Percentiles rank a stretch among this genome's conserved stretches.
Evolutionary conservation across 2,329 filamentous ascomycete species (phyloP).

Genomic region (Aspergillus japonicus): DNA sequence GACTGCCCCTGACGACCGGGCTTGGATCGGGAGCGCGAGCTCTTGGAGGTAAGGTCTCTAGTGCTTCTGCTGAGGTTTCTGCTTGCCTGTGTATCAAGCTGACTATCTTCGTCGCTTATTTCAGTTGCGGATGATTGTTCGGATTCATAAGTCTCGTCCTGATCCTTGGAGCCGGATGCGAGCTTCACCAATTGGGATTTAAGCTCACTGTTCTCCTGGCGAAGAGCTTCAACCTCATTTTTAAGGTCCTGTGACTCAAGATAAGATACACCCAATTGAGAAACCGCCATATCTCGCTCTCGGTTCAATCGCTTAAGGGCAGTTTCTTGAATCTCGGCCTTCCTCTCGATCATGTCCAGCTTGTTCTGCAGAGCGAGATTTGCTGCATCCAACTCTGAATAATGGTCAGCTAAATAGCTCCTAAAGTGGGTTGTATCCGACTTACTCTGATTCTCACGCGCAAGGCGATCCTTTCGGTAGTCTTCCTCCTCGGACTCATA

Average conservation of each 20-base stretch:
- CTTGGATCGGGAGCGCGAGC: slow-evolving; percentile 28
- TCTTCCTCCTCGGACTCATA: slow-evolving; percentile 48
- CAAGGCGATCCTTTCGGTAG: slow-evolving; percentile 34
- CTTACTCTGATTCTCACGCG: slow-evolving; percentile 42
- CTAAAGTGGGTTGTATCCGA: background rate
- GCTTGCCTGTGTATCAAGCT: slow-evolving; percentile 32
- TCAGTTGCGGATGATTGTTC: slow-evolving; percentile 26
- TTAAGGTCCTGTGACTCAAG: slow-evolving; percentile 51
- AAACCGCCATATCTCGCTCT: slow-evolving; percentile 59
- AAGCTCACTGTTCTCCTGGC: slow-evolving; percentile 41
- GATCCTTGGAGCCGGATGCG: slow-evolving; percentile 20
- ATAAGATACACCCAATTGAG: slow-evolving; percentile 57
- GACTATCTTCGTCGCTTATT: slow-evolving; percentile 32
- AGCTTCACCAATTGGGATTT: slow-evolving; percentile 35
- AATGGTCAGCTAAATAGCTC: slow-evolving; percentile 23
- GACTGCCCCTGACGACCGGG: slow-evolving; percentile 29
- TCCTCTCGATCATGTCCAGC: slow-evolving; percentile 56
- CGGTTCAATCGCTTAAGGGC: slow-evolving; percentile 54
- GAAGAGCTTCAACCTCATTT: slow-evolving; percentile 38
- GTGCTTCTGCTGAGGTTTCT: slow-evolving; percentile 29
- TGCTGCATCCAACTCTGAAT: slow-evolving; percentile 50
- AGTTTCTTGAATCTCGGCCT: slow-evolving; percentile 54
- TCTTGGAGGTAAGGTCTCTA: slow-evolving; percentile 31
- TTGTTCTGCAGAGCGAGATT: slow-evolving; percentile 56
- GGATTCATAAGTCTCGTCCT: slow-evolving; percentile 30